A percentile compares a stretch with the other conserved stretches of the same genome.
Evolutionary conservation across 306 rosid species (phyloP).

Genomic region (Cicer yamashitae): DNA sequence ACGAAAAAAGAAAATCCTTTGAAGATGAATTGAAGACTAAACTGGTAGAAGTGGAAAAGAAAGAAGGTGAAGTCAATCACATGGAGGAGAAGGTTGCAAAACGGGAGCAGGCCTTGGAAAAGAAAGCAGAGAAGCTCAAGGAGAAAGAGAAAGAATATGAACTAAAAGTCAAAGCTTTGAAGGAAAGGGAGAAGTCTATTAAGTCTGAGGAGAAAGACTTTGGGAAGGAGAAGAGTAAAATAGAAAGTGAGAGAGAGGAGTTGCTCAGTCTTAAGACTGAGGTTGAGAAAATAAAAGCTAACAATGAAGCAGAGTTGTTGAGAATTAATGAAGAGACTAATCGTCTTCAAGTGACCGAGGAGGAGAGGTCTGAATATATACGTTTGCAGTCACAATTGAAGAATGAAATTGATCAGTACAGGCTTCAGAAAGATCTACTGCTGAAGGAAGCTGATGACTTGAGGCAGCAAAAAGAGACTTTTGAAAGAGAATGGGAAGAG

Average conservation of each 20-base stretch:
- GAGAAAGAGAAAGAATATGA: constrained; percentile 92
- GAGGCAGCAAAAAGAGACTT: constrained; percentile 84
- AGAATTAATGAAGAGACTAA: constrained; percentile 72
- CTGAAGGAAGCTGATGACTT: constrained; percentile 90
- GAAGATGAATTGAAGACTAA: constrained; percentile 75
- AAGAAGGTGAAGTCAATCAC: constrained; percentile 86
- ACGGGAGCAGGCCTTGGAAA: constrained; percentile 85
- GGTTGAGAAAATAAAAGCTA: constrained; percentile 68
- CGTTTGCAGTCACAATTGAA: constrained; percentile 85
- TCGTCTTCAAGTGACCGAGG: constrained; percentile 72
- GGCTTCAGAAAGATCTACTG: constrained; percentile 77
- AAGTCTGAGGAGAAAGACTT: constrained; percentile 73
- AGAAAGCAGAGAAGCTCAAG: constrained; percentile 80
- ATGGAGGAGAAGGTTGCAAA: constrained; percentile 81
- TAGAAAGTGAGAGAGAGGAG: constrained; percentile 71
- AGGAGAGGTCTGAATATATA: constrained; percentile 73
- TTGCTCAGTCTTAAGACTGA: constrained; percentile 68
- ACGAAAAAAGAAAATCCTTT: constrained; percentile 74
- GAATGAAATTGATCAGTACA: constrained; percentile 83
- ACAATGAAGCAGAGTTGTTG: constrained; percentile 67
- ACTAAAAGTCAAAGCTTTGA: constrained; percentile 68
- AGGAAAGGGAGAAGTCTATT: constrained; percentile 74
- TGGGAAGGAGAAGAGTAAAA: constrained; percentile 62
- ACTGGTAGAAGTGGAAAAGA: constrained; percentile 75
- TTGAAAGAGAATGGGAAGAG: constrained; percentile 98